Evolutionary conservation across 139 green algal genomes (phyloP), one percentile per base, ranked within the genome.

Genomic region (Chara braunii): DNA sequence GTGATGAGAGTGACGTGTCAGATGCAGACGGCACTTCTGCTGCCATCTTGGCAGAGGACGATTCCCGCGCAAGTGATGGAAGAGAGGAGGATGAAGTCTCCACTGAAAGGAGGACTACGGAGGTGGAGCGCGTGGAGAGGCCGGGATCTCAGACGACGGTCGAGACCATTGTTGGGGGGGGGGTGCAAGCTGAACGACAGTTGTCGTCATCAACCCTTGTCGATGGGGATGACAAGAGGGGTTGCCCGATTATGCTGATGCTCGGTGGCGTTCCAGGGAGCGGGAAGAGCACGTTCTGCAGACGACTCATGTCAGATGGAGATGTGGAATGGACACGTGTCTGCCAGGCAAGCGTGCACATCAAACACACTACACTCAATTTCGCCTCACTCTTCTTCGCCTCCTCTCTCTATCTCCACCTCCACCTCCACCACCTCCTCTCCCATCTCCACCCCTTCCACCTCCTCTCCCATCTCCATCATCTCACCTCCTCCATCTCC

Each of bases 221-320:
- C 5, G 33, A 28, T 14, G 6, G 45, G 35, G 45, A 55, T 7
- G 45, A 30, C 45, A 35, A 59, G 36, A 62, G 53, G 26, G 11
- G 32, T 1, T 48, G 26, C 7, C 54, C 57, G 1, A 37, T 73
- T 12, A 3, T 73, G 55, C 22, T 73, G 54, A 28, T 73, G 44
- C 36, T 73, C n/a, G 64, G 62, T 29, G 64, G 64, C 7, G 37
- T 56, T 24, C 64, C 64, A 12, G 66, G 66, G 14, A 75, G 66
- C 44, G 85, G 85, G 59, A 91, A 91, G 60, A 85, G 72, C 59
- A 92, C 83, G 0, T 86, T 90, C 35, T 60, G 51, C 43, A 30
- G 63, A 0, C 8, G 12, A 0, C 70, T 91, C 5, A 60, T 79
- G 2, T 3, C 55, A 26, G 9, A 28, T 1, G 43, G 26, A 4